Conservation (phyloP, 805 yeast species). For the Yamadazyma laniorum region DNA sequence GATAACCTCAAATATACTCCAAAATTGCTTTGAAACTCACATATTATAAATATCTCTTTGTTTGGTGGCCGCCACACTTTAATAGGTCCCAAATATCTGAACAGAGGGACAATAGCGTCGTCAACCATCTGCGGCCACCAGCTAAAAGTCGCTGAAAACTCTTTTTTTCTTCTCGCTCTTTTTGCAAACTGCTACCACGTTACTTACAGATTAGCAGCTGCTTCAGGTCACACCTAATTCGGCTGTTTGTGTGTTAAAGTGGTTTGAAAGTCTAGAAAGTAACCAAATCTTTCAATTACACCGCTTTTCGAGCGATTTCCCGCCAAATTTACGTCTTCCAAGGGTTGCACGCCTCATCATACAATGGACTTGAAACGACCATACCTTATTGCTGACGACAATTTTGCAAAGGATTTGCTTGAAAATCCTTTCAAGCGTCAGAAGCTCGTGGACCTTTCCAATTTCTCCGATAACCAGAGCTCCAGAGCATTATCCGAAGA, state of each 20-base stretch:
- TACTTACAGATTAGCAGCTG: not conserved
- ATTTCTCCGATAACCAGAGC: not conserved
- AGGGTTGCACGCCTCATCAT: not conserved
- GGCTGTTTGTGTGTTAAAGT: no score
- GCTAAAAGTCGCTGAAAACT: constrained; percentile 7
- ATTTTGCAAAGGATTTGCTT: not conserved
- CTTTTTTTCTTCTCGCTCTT: constrained; percentile 5
- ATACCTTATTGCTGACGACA: constrained; percentile 2
- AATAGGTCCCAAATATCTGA: no score
- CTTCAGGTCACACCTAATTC: not conserved
- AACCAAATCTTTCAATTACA: no score
- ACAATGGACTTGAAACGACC: constrained; percentile 9
- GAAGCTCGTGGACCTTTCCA: constrained; percentile 3
- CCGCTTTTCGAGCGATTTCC: no score
- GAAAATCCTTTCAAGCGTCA: constrained; percentile 6
- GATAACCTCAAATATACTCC: no score
- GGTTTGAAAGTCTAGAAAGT: no score
- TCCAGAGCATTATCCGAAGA: not conserved
- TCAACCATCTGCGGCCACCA: not conserved
- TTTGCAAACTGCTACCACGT: constrained; percentile 2
- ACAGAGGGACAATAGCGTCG: no score
- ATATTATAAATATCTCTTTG: no score
- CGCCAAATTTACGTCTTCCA: no score
- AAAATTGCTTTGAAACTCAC: no score
- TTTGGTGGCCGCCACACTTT: no score